phyloP scores from a whole-genome alignment of 495 filamentous ascomycete species.

The Hypoxylon perforatum region DNA sequence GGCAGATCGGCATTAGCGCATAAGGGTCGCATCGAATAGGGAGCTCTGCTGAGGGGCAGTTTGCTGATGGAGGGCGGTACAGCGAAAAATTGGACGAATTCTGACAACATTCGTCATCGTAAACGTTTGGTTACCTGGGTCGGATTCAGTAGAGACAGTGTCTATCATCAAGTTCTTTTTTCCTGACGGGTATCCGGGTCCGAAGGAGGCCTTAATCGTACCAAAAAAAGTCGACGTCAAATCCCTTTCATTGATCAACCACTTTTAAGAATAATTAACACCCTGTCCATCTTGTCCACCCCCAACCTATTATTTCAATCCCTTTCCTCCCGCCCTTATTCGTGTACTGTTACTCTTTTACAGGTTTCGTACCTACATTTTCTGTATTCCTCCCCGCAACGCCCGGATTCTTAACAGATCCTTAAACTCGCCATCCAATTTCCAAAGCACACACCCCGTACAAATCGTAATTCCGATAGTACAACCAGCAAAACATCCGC shows the following conservation, averaged over 20 bases:
- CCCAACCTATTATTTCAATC: constrained; percentile 34
- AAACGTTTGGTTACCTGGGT: constrained; percentile 8
- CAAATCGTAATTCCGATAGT: constrained; percentile 27
- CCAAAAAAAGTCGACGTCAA: constrained; percentile 26
- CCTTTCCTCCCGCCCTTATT: constrained; percentile 5
- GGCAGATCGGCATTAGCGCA: constrained; percentile 36
- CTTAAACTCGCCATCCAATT: constrained; percentile 23
- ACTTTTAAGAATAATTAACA: constrained; percentile 5
- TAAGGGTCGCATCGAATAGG: constrained; percentile 24
- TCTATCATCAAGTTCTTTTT: constrained; percentile 8
- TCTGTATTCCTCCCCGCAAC: constrained; percentile 13
- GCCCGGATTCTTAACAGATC: constrained; percentile 8
- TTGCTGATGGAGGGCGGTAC: constrained; percentile 30
- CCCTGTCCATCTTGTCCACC: constrained; percentile 1
- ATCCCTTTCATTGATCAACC: constrained; percentile 40
- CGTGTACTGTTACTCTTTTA: constrained; percentile 22
- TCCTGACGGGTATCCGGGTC: constrained; percentile 1
- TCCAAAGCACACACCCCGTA: constrained; percentile 39
- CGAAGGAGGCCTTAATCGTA: constrained; percentile 1
- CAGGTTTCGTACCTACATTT: constrained; percentile 9
- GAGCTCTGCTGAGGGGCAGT: constrained; percentile 7
- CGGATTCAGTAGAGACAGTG: constrained; percentile 11
- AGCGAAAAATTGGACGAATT: constrained; percentile 16
- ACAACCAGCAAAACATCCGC: constrained; percentile 27
- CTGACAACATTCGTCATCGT: constrained; percentile 41